Percentiles rank a stretch among this genome's conserved stretches.
Conservation (phyloP, 257 asterid genomes). For the Petunia secreta region DNA sequence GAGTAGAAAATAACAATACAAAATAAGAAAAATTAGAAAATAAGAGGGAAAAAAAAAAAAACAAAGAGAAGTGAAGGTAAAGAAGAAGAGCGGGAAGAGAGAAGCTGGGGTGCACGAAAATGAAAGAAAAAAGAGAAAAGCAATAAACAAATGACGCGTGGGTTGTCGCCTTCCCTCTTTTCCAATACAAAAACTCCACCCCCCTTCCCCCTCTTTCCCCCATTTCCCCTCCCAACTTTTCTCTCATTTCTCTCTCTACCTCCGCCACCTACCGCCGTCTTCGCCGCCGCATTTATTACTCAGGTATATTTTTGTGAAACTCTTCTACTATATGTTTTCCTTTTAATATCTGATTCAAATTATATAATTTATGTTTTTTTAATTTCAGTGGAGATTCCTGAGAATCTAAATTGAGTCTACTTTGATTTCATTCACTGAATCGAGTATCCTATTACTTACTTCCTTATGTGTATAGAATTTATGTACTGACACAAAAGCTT, state of each 20-base stretch:
- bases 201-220: background rate
- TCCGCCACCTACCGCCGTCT: conserved; percentile 7
- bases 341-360: background rate
- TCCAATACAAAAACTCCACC: conserved; percentile 31
- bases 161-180: conserved; percentile 35
- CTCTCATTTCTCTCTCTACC: background rate
- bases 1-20: too few species aligned
- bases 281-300: background rate
- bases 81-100: conserved; percentile 16
- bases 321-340: background rate
- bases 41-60: background rate
- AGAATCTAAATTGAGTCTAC: background rate
- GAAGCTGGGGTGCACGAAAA: conserved; percentile 24
- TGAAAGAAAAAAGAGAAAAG: conserved; percentile 26
- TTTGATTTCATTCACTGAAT: background rate
- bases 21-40: too few species aligned
- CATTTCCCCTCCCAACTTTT: background rate
- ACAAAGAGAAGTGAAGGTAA: background rate
- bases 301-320: conserved; percentile 22
- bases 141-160: conserved; percentile 55
- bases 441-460: background rate
- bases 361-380: background rate
- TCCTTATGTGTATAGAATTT: background rate
- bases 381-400: background rate
- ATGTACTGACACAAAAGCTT: conserved; percentile 21